Percentiles rank a stretch among this genome's conserved stretches.
Conservation (phyloP, 805 yeast genomes). For the Candida gorgasii region DNA sequence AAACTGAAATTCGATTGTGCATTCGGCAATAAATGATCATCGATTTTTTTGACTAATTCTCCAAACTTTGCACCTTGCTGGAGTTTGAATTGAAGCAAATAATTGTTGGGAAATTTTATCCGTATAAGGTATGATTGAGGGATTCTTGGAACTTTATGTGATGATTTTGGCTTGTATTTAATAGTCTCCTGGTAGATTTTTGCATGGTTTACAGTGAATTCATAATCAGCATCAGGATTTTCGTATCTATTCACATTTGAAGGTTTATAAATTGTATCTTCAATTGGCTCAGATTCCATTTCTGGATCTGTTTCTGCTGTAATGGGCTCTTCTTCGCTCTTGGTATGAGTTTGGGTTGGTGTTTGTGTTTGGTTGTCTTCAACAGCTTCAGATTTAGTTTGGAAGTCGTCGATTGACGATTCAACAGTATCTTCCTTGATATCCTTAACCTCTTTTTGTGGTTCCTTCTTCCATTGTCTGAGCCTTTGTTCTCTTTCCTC, state of each 20-base stretch:
- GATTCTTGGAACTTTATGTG: constrained; percentile 2
- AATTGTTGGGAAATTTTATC: constrained; percentile 40
- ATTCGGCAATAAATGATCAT: constrained; percentile 29
- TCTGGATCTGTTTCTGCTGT: not conserved
- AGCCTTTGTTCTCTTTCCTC: constrained; percentile 9
- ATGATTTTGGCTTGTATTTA: constrained; percentile 16
- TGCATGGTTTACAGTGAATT: constrained; percentile 39
- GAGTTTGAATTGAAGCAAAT: constrained; percentile 36
- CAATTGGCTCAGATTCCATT: not conserved
- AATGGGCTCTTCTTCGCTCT: too few species aligned
- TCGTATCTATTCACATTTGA: constrained; percentile 24
- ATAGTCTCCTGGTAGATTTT: constrained; percentile 37
- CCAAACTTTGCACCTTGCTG: constrained; percentile 33
- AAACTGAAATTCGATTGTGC: constrained; percentile 31
- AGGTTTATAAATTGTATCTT: constrained; percentile 15
- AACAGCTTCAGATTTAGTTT: too few species aligned
- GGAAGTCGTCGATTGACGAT: too few species aligned
- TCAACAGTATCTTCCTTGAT: too few species aligned
- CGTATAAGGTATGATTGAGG: constrained; percentile 35
- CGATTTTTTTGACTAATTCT: constrained; percentile 36
- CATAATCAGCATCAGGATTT: constrained; percentile 45
- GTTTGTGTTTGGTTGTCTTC: too few species aligned
- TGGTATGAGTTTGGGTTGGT: too few species aligned
- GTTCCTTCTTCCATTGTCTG: not conserved
- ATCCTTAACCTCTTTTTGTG: not conserved